Base-by-base conservation (phyloP, 2,329 filamentous ascomycete genomes). In the Apiospora saccharicola region DNA sequence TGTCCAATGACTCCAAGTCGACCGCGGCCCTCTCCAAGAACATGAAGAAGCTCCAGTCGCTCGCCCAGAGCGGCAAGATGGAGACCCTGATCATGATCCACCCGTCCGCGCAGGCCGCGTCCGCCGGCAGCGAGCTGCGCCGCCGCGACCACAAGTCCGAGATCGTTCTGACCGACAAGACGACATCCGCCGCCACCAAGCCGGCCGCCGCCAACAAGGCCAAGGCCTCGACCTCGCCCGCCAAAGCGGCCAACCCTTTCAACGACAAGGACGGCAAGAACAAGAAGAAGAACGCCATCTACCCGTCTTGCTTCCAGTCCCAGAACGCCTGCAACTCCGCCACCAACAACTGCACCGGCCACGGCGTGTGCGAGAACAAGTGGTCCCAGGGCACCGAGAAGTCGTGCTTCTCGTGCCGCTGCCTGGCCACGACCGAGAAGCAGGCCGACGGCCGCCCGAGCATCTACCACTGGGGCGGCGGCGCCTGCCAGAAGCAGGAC, bases 401-500 rank as follows among this genome's bases (percentile, higher is more conserved):
- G 14, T 83, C 86, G 46, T 98, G 96, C 88, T 98, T 92, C 81
- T 86, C 89, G 72, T 99, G 96, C 86, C 85, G 86, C 75, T 99
- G 96, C 85, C 84, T 86, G 71, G 84, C 88, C 57, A 93, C 91
- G 1, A 82, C 87, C 24, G 81, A 86, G 71, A 81, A 85, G 69
- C 80, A 80, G 61, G 82, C 81, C 43, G 82, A 85, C 46, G 85
- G 87, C 70, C 85, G 86, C 64, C 81, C 81, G n/a, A 86, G 83
- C 22, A 85, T 87, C 49, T 91, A 91, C 82, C 88, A 91, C 79
- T 98, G 95, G 94, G 96, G 91, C 69, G 96, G 96, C 22, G 86
- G 90, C 49, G 92, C 93, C 67, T 99, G 96, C 85, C 91, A 96
- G 80, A 99, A 98, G 90, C 89, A 92, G 82, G 96, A 99, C 80